These are phyloP conservation scores for Phytophthora palmivora DNA, from an alignment of 352 stramenopile species.

Conservation along the genomic window DNA sequence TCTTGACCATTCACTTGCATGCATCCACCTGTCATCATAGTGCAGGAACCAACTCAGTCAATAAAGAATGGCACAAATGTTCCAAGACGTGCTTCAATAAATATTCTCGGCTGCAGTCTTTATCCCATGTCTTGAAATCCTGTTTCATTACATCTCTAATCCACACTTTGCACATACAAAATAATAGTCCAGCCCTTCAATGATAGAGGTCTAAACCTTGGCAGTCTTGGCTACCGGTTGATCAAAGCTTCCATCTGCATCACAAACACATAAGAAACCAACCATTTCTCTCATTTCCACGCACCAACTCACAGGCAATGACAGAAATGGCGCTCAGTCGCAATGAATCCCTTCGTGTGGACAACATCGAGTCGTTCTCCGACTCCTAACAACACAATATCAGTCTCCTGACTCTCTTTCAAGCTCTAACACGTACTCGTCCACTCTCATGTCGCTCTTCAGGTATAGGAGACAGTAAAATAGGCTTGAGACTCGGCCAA, in stretches of 20 bases:
- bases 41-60: background rate
- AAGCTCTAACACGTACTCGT: slow-evolving; percentile 31
- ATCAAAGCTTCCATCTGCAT: slow-evolving; percentile 50
- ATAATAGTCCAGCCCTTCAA: slow-evolving; percentile 15
- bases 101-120: slow-evolving; percentile 17
- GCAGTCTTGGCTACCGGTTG: slow-evolving; percentile 34
- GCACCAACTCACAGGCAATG: slow-evolving; percentile 50
- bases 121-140: slow-evolving; percentile 17
- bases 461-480: slow-evolving; percentile 74
- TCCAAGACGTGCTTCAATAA: slow-evolving; percentile 32
- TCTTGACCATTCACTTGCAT: slow-evolving; percentile 27
- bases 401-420: no score
- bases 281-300: background rate
- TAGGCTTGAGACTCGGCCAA: slow-evolving; percentile 60
- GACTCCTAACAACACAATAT: slow-evolving; percentile 43
- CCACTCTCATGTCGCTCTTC: slow-evolving; percentile 66
- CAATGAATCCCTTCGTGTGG: slow-evolving; percentile 41
- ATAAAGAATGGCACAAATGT: background rate
- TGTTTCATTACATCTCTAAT: slow-evolving; percentile 39
- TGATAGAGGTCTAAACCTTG: slow-evolving; percentile 20
- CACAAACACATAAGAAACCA: slow-evolving; percentile 19
- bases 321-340: slow-evolving; percentile 49
- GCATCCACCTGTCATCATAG: slow-evolving; percentile 2
- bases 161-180: slow-evolving; percentile 39
- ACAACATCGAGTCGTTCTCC: slow-evolving; percentile 53